Base-by-base conservation (phyloP, 208 protist species). In the Novymonas esmeraldas region DNA sequence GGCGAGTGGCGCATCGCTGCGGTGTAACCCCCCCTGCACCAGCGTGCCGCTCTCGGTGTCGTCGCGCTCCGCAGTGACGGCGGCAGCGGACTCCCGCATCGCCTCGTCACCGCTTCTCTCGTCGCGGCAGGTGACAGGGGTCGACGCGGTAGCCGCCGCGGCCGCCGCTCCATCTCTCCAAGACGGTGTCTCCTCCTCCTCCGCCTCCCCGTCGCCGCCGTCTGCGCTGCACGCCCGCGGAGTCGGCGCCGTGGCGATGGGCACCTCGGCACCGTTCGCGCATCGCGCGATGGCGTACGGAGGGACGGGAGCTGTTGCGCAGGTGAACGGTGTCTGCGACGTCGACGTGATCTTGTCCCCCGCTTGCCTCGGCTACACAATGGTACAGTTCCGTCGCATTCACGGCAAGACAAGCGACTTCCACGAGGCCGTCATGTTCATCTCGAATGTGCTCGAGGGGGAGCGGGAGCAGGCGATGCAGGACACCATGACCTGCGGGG, bases 391-490 rank as follows among this genome's bases (percentile, higher is more conserved):
- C 49, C 78, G 85, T 11, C 81, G 87, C 68, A 94, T 96, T 66
- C 76, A 90, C 50, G 90, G 90, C 6, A 90, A 82, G 29, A 96
- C 90, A 6, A 86, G 74, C 22, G 87, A 91, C 62, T 96, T 94
- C 65, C 90, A 94, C 61, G 90, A 96, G 70, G 84, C 85, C 2
- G 85, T 96, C n/a, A 67, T 59, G 0, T 96, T 81, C 63, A 86
- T 96, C 34, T 87, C 87, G 0, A 87, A 84, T 58, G 28, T 93
- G 46, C 63, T 96, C 10, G 87, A 89, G 33, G 31, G 69, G 24
- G 90, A 96, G 57, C 78, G 90, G 20, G 79, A 93, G 68, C 85
- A 94, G 66, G 90, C 90, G 20, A 86, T 89, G 61, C 71, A 92
- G 58, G 90, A 96, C 64, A 90, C 81, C 6, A 81, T 94, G 62